phyloP scores from a whole-genome alignment of 2,329 filamentous ascomycete species.

The Aspergillus ustus region DNA sequence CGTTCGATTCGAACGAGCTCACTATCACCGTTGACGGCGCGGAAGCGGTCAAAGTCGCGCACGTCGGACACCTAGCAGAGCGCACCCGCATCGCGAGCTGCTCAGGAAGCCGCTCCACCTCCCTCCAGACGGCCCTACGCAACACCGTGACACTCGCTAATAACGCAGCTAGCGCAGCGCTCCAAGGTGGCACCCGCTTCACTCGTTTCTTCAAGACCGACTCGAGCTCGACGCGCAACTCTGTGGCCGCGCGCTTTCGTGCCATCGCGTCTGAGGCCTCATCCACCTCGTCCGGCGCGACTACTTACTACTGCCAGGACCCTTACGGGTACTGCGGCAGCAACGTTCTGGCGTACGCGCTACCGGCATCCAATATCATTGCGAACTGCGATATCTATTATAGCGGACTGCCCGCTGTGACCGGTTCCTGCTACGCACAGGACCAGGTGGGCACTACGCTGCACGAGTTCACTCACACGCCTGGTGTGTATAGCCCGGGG shows the following conservation, averaged over 20 bases:
- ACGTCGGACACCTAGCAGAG: slow-evolving; percentile 49
- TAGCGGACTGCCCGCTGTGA: slow-evolving; percentile 53
- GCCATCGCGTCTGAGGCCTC: slow-evolving; percentile 61
- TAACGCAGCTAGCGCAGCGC: slow-evolving; percentile 59
- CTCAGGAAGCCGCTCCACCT: slow-evolving; percentile 51
- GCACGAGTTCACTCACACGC: slow-evolving; percentile 69
- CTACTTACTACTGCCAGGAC: slow-evolving; percentile 65
- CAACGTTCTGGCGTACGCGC: slow-evolving; percentile 65
- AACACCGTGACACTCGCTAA: slow-evolving; percentile 53
- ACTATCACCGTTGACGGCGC: slow-evolving; percentile 61
- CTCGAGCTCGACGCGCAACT: slow-evolving; percentile 48
- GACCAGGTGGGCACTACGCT: slow-evolving; percentile 68
- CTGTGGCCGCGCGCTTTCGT: slow-evolving; percentile 58
- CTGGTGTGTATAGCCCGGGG: slow-evolving; percentile 57
- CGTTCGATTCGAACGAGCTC: slow-evolving; percentile 64
- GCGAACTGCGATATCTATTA: slow-evolving; percentile 67
- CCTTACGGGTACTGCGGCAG: slow-evolving; percentile 56
- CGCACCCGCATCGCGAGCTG: slow-evolving; percentile 61
- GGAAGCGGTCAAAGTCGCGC: slow-evolving; percentile 56
- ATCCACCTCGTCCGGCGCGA: slow-evolving; percentile 53
- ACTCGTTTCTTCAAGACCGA: slow-evolving; percentile 67
- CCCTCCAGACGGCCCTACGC: slow-evolving; percentile 56
- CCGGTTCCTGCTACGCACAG: slow-evolving; percentile 63
- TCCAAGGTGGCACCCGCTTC: slow-evolving; percentile 42
- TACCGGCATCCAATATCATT: slow-evolving; percentile 59